These are phyloP conservation scores for Ilyonectria mors-panacis DNA, from an alignment of 2,329 filamentous ascomycete genomes.

Conservation along the genomic window DNA sequence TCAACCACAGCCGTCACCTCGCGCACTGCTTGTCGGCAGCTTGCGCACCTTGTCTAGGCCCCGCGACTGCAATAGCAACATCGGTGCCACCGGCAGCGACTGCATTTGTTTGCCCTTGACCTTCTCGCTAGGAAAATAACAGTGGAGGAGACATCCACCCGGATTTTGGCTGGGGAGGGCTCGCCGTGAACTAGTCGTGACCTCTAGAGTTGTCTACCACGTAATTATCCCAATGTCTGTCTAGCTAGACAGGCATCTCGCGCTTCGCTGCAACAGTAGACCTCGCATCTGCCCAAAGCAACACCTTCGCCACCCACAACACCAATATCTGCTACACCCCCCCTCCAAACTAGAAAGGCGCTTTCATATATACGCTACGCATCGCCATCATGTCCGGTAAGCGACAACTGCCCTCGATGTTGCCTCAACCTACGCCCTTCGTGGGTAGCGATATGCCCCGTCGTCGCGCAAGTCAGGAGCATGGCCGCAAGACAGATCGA, in stretches of 20 bases:
- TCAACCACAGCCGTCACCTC: constrained; percentile 14
- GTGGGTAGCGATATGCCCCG: constrained; percentile 24
- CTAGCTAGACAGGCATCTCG: constrained; percentile 46
- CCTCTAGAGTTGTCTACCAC: constrained; percentile 51
- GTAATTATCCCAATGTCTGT: constrained; percentile 52
- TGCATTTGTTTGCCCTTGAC: constrained; percentile 17
- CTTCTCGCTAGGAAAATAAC: constrained; percentile 38
- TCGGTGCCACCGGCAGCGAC: constrained; percentile 8
- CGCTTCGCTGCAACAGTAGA: constrained; percentile 50
- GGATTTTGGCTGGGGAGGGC: constrained; percentile 43
- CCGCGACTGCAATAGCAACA: constrained; percentile 28
- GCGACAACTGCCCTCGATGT: constrained; percentile 43
- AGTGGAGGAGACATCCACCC: constrained; percentile 44
- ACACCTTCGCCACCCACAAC: constrained; percentile 31
- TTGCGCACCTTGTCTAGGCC: constrained; percentile 4
- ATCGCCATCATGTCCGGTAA: constrained; percentile 55
- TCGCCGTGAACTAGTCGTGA: constrained; percentile 54
- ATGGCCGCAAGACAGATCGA: constrained; percentile 27
- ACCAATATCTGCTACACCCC: constrained; percentile 17
- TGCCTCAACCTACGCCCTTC: constrained; percentile 33
- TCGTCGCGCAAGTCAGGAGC: constrained; percentile 26
- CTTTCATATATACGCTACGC: constrained; percentile 27
- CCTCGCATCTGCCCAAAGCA: constrained; percentile 36
- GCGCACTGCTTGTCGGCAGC: constrained; percentile 15
- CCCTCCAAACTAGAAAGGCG: constrained; percentile 27